Conservation (phyloP, 2,329 filamentous ascomycete species). For the Aspergillus calidoustus region DNA sequence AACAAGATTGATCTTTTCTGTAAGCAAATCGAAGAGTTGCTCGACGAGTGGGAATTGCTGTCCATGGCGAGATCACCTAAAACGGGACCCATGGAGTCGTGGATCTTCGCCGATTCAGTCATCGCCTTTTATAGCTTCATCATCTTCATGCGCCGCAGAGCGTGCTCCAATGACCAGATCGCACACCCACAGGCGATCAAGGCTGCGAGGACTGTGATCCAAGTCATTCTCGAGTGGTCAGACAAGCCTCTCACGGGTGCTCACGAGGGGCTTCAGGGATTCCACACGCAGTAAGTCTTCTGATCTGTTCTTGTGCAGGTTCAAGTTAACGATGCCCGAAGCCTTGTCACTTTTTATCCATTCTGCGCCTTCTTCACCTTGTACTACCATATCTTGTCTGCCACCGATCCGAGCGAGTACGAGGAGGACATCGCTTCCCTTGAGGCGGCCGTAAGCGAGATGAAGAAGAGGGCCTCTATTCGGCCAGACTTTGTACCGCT, state of each 20-base stretch:
- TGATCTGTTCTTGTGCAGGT: not conserved
- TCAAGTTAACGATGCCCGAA: not conserved
- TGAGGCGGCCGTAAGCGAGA: not conserved
- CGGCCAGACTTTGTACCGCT: constrained; percentile 12
- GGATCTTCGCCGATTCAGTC: constrained; percentile 5
- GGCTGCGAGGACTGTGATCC: constrained; percentile 5
- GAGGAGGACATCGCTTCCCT: constrained; percentile 1
- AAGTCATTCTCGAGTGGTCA: constrained; percentile 5
- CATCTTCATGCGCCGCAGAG: constrained; percentile 3
- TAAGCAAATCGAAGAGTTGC: not conserved
- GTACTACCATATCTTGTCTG: constrained; percentile 8
- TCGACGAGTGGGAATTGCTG: constrained; percentile 13
- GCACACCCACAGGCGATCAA: constrained; percentile 12
- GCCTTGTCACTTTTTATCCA: constrained; percentile 12
- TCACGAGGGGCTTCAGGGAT: not conserved
- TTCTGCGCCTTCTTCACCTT: constrained; percentile 18
- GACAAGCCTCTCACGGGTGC: not conserved
- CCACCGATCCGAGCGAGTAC: not conserved
- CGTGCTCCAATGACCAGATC: not conserved
- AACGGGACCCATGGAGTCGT: not conserved
- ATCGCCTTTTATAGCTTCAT: constrained; percentile 13
- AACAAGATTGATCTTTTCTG: not conserved
- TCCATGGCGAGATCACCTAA: not conserved
- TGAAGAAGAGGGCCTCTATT: not conserved
- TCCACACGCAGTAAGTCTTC: not conserved